Percentiles rank a stretch among this genome's conserved stretches.
These are phyloP conservation scores for Wolfiporia cocos DNA, from an alignment of 1,284 basidiomycete genomes.

Conservation along the genomic window DNA sequence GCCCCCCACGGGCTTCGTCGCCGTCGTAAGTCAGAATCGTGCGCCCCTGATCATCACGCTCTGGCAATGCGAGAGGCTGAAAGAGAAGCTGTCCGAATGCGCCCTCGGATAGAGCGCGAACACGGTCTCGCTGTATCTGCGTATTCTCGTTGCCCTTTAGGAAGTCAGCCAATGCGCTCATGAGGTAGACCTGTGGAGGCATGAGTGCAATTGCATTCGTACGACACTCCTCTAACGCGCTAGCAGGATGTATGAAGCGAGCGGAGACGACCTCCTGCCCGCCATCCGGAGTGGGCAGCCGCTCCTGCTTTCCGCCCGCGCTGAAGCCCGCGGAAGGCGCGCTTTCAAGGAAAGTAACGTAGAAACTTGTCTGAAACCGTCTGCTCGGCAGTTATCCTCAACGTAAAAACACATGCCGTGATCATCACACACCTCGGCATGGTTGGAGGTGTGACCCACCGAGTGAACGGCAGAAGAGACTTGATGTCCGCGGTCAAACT, in stretches of 20 bases:
- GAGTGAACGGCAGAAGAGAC: slow-evolving; percentile 56
- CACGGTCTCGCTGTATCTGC: slow-evolving; percentile 35
- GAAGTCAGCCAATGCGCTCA: slow-evolving; percentile 49
- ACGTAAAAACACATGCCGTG: background rate
- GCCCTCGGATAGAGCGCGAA: slow-evolving; percentile 43
- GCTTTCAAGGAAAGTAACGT: slow-evolving; percentile 48
- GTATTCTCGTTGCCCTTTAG: slow-evolving; percentile 36
- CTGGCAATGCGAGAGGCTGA: slow-evolving; percentile 37
- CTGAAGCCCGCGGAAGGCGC: slow-evolving; percentile 40
- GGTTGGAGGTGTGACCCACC: slow-evolving; percentile 60
- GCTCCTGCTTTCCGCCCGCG: slow-evolving; percentile 45
- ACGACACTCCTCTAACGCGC: slow-evolving; percentile 44
- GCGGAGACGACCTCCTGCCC: slow-evolving; percentile 63
- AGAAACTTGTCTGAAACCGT: slow-evolving; percentile 66
- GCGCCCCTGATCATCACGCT: slow-evolving; percentile 37
- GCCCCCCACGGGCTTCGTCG: slow-evolving; percentile 58
- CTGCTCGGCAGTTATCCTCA: slow-evolving; percentile 26
- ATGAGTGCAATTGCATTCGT: slow-evolving; percentile 49
- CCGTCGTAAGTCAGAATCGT: slow-evolving; percentile 56
- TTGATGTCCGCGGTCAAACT: slow-evolving; percentile 36
- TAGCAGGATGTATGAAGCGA: slow-evolving; percentile 49
- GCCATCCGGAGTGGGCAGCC: slow-evolving; percentile 60
- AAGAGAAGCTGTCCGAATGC: slow-evolving; percentile 56
- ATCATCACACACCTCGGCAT: slow-evolving; percentile 37
- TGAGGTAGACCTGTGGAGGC: slow-evolving; percentile 69